Evolutionary conservation across 1,139 yeast species (phyloP), one percentile per base, ranked within the genome.

Genomic region (Geotrichum aggregatum): DNA sequence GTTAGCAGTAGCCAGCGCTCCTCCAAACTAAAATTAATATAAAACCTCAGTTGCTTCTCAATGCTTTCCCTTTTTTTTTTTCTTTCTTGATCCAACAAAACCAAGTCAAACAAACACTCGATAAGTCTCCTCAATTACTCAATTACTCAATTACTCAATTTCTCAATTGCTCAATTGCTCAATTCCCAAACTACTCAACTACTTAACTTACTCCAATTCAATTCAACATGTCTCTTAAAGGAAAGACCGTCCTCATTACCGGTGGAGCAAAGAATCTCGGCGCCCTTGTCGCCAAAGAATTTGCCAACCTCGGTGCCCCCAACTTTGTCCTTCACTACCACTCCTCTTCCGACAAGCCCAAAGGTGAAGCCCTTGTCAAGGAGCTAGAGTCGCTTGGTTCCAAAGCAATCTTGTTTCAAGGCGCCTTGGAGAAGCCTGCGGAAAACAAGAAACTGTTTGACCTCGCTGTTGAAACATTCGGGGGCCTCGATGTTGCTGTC

Each of bases 251-350:
- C 19, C 57, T 83, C 46, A 76, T 83, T 61, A 75, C 86, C 13
- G 87, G 87, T 45, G 87, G 86, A 47, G 78, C 77, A 61, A 82
- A 82, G 70, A 82, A 82, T 66, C 73, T 83, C 54, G 87, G 87
- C 46, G 80, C 73, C 24, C 70, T 70, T 51, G 78, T 83, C 33
- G 82, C 83, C n/a, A 65, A 64, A 36, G 84, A 79, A 53, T 71
- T 82, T 45, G 86, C 85, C 8, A 59, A 65, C 22, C 68, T 69
- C 30, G 86, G 85, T n/a, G 72, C 78, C 41, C 60, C 61, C 38
- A 75, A 80, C 61, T 64, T 82, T 55, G 76, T 78, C 48, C 68
- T 82, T 51, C 85, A 80, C 60, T 80, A 74, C 68, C 83, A 80
- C 62, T 75, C 82, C 3, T 57, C 64, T 3, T 60, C 67, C 22